These are phyloP conservation scores for Vigna radiata DNA, from an alignment of 306 rosid species.

Conservation along the genomic window DNA sequence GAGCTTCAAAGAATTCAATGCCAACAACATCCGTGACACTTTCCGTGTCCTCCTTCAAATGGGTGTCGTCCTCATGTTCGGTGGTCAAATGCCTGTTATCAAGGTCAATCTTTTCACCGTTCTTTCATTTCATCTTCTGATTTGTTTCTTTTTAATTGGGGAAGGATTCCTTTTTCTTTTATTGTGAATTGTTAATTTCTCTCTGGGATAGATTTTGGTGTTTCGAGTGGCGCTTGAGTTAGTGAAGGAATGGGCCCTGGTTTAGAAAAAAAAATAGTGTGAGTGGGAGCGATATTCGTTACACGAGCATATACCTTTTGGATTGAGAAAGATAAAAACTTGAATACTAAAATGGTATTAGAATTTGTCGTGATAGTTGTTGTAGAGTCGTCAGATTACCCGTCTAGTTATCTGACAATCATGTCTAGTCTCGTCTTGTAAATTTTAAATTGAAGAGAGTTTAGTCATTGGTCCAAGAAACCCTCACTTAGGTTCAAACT, in stretches of 20 bases:
- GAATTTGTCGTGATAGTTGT: too few species aligned
- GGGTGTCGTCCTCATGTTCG: slow-evolving; percentile 60
- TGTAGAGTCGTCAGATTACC: neutral
- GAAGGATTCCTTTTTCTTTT: too few species aligned
- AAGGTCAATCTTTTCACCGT: slow-evolving; percentile 40
- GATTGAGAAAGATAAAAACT: too few species aligned
- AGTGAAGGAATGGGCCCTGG: neutral
- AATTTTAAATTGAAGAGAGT: neutral
- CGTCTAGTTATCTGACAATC: too few species aligned
- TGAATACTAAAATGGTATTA: neutral
- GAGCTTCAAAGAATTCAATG: slow-evolving; percentile 87
- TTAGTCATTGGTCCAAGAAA: neutral
- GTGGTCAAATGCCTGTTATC: slow-evolving; percentile 62
- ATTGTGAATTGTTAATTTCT: neutral
- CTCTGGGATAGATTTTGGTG: neutral
- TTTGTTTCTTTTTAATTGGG: too few species aligned
- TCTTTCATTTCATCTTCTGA: neutral
- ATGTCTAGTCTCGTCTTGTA: neutral
- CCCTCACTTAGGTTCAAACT: neutral
- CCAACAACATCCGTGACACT: slow-evolving; percentile 57
- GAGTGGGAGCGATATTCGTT: neutral
- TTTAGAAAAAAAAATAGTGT: neutral
- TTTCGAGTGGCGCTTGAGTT: neutral
- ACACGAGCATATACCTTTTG: neutral
- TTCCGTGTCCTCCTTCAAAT: slow-evolving; percentile 60